Evolutionary conservation across 2,329 filamentous ascomycete species (phyloP).

Genomic region (Diatrype stigma): DNA sequence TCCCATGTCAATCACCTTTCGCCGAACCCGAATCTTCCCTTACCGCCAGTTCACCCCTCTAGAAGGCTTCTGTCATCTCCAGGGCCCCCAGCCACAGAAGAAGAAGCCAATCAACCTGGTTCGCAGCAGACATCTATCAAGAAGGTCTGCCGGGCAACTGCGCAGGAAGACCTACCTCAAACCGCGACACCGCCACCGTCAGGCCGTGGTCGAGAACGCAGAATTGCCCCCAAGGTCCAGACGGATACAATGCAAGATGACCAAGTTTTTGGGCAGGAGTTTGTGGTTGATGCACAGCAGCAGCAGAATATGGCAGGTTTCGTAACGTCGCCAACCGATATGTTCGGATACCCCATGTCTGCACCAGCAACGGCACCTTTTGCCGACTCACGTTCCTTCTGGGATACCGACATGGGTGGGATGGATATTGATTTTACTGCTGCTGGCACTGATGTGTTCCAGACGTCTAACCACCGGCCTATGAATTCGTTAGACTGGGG

Average conservation of each 20-base stretch:
- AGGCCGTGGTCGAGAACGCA: constrained; percentile 50
- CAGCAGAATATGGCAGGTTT: constrained; percentile 45
- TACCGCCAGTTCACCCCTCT: constrained; percentile 58
- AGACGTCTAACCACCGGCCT: constrained; percentile 38
- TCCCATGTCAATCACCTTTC: constrained; percentile 62
- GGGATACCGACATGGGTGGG: constrained; percentile 52
- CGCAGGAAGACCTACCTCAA: constrained; percentile 40
- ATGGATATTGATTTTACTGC: constrained; percentile 59
- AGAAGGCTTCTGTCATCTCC: constrained; percentile 57
- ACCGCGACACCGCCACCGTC: constrained; percentile 59
- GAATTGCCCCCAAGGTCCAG: constrained; percentile 47
- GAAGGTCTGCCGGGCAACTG: constrained; percentile 40
- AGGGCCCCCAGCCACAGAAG: constrained; percentile 32
- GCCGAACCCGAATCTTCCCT: constrained; percentile 45
- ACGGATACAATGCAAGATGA: constrained; percentile 54
- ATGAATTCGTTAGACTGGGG: constrained; percentile 56
- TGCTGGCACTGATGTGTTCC: constrained; percentile 41
- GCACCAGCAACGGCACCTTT: constrained; percentile 48
- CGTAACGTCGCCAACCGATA: constrained; percentile 45
- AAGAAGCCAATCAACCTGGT: constrained; percentile 25
- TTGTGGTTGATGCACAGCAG: constrained; percentile 43
- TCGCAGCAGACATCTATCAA: constrained; percentile 35
- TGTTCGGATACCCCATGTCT: constrained; percentile 60
- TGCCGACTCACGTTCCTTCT: constrained; percentile 43
- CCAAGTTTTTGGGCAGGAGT: constrained; percentile 50